These are phyloP conservation scores for Discostella stelligera DNA, from an alignment of 352 stramenopile species.

Conservation along the genomic window DNA sequence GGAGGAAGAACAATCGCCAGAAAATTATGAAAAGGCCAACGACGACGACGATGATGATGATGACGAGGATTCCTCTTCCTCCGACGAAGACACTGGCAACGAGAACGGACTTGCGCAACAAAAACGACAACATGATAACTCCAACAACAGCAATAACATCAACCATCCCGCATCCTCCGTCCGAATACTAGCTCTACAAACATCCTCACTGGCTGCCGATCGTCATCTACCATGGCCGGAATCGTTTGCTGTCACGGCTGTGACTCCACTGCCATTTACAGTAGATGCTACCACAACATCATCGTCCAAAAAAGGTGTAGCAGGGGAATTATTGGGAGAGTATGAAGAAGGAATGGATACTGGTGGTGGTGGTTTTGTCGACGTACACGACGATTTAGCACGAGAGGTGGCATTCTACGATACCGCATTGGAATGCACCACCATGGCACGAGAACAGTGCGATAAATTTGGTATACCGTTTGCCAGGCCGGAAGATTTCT, in stretches of 20 bases:
- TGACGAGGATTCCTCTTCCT: constrained; percentile 4
- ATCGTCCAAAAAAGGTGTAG: neutral
- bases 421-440: constrained; percentile 84
- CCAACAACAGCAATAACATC: neutral
- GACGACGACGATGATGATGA: neutral
- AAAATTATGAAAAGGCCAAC: neutral
- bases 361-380: constrained; percentile 42
- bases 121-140: constrained; percentile 46
- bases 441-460: constrained; percentile 71
- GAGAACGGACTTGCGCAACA: neutral
- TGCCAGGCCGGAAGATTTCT: constrained; percentile 95
- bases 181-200: constrained; percentile 36
- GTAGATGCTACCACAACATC: neutral
- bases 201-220: constrained; percentile 49
- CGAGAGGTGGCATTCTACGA: constrained; percentile 96
- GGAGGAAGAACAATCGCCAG: constrained; percentile 28
- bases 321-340: constrained; percentile 1
- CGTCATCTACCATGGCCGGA: constrained; percentile 64
- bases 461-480: constrained; percentile 85
- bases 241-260: constrained; percentile 67
- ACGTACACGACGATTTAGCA: constrained; percentile 84
- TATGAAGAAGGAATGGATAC: constrained; percentile 27
- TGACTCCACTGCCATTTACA: constrained; percentile 67
- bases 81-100: neutral
- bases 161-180: neutral